phyloP scores from a whole-genome alignment of 2,329 filamentous ascomycete genomes.

The Hypoxylon sp. region DNA sequence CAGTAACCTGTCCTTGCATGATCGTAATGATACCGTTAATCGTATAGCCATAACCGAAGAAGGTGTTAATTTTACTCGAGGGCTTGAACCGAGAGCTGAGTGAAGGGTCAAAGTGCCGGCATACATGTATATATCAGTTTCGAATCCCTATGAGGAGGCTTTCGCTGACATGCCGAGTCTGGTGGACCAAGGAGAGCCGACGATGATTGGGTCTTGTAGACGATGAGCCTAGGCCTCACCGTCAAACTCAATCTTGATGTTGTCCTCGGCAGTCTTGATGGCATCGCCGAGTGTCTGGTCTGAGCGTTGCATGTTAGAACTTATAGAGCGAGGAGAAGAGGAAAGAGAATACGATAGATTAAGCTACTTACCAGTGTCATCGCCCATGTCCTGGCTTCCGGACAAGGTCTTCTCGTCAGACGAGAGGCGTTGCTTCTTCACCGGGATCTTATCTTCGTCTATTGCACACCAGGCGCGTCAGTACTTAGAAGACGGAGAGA shows the following conservation, averaged over 20 bases:
- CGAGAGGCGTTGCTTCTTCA: constrained; percentile 14
- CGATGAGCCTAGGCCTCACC: constrained; percentile 1
- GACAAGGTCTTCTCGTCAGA: constrained; percentile 10
- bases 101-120: background rate
- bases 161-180: background rate
- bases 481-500: background rate
- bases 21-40: background rate
- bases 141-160: background rate
- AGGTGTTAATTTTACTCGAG: background rate
- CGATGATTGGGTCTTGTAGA: background rate
- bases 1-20: background rate
- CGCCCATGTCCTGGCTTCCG: background rate
- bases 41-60: background rate
- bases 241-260: constrained; percentile 1
- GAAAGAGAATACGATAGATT: background rate
- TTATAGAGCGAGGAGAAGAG: background rate
- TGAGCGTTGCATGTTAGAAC: constrained; percentile 8
- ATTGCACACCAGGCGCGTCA: background rate
- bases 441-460: constrained; percentile 9
- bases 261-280: background rate
- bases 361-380: constrained; percentile 16
- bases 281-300: background rate
- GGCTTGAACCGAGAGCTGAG: background rate
- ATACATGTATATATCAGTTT: background rate
- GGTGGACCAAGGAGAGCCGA: background rate